Conservation (phyloP, 176 grass and related monocot species). For the Oryza australiensis region DNA sequence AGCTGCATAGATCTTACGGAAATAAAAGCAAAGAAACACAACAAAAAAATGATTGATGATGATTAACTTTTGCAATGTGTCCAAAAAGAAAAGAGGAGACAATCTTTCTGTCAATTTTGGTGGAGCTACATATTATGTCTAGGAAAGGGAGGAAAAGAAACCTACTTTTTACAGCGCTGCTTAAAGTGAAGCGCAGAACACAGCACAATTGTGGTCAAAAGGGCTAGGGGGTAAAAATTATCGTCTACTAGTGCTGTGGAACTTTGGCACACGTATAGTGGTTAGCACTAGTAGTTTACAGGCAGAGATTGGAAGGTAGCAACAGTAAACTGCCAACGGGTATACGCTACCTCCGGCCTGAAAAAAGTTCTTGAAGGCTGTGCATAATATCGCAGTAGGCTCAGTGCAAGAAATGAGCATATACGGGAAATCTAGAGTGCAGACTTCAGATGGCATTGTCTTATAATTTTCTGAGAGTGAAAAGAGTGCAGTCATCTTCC, state of each 20-base stretch:
- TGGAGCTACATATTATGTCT: background rate
- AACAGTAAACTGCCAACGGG: constrained; percentile 6
- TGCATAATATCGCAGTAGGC: background rate
- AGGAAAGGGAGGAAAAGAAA: constrained; percentile 13
- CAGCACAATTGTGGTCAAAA: constrained; percentile 16
- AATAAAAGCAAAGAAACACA: constrained; percentile 32
- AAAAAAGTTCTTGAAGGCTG: background rate
- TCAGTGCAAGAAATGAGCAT: background rate
- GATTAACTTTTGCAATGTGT: constrained; percentile 8
- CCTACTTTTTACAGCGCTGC: background rate
- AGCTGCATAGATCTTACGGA: background rate
- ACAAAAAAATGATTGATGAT: background rate
- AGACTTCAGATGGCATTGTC: background rate
- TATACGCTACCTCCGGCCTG: constrained; percentile 5
- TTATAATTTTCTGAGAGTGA: background rate
- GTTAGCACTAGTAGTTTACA: background rate
- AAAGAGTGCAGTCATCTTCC: background rate
- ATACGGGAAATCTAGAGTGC: background rate
- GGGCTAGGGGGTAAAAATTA: background rate
- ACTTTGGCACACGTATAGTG: background rate
- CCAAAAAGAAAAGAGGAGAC: constrained; percentile 25
- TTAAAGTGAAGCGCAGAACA: background rate
- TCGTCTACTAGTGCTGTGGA: background rate
- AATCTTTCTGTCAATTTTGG: constrained; percentile 8
- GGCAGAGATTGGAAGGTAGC: background rate